A percentile compares a stretch with the other conserved stretches of the same genome.
phyloP scores from a whole-genome alignment of 805 yeast species.

The Hermanozyma aechmeae region DNA sequence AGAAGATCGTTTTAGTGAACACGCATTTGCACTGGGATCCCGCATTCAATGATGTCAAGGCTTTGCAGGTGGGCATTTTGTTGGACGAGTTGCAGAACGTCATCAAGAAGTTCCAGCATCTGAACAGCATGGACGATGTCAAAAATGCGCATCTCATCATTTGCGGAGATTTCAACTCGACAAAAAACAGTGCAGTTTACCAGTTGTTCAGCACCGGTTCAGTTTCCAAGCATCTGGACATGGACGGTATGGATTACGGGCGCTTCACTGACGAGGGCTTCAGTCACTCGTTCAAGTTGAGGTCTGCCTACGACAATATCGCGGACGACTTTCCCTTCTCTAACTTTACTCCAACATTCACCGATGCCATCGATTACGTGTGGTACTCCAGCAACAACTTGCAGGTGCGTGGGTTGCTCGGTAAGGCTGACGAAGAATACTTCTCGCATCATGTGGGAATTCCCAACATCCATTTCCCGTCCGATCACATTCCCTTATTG shows the following conservation, averaged over 20 bases:
- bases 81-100: constrained; percentile 76
- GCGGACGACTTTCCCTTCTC: constrained; percentile 86
- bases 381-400: constrained; percentile 86
- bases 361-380: constrained; percentile 88
- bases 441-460: constrained; percentile 74
- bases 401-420: constrained; percentile 77
- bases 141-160: constrained; percentile 69
- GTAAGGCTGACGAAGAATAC: constrained; percentile 75
- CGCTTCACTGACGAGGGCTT: constrained; percentile 84
- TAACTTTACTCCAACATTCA: constrained; percentile 87
- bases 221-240: constrained; percentile 70
- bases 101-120: constrained; percentile 39
- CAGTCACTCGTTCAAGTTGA: constrained; percentile 69
- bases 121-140: constrained; percentile 38
- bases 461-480: constrained; percentile 89
- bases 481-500: constrained; percentile 88
- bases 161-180: constrained; percentile 95
- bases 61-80: constrained; percentile 88
- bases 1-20: constrained; percentile 65
- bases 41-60: constrained; percentile 87
- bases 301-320: constrained; percentile 74
- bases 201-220: constrained; percentile 77
- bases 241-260: constrained; percentile 85
- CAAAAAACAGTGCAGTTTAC: constrained; percentile 81
- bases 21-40: constrained; percentile 99